Percentiles rank a stretch among this genome's conserved stretches.
Conservation (phyloP, 208 protist genomes). For the Porcisia hertigi region DNA sequence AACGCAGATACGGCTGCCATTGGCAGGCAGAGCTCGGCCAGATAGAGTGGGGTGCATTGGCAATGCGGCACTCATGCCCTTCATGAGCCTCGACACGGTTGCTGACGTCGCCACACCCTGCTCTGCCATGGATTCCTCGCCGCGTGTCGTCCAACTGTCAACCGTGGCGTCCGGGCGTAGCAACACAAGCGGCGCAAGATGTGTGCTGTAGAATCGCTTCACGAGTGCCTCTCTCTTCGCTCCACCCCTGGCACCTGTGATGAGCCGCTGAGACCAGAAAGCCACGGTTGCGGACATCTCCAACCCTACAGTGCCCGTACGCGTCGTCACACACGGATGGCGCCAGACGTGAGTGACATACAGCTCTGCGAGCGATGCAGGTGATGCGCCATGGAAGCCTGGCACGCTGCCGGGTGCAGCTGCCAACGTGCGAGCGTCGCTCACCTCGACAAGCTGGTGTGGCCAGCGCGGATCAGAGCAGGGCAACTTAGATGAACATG, state of each 20-base stretch:
- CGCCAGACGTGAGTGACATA: slow-evolving; percentile 21
- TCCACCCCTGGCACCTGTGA: neutral
- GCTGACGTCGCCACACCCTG: neutral
- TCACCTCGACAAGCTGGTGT: slow-evolving; percentile 27
- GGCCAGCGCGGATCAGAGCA: slow-evolving; percentile 16
- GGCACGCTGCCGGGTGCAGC: neutral
- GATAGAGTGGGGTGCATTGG: neutral
- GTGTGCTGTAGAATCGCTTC: neutral
- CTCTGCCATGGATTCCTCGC: neutral
- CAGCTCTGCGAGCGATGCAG: slow-evolving; percentile 6
- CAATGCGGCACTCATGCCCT: slow-evolving; percentile 3
- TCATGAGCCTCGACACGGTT: neutral
- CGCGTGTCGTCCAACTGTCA: neutral
- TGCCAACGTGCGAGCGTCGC: neutral
- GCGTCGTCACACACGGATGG: slow-evolving; percentile 24
- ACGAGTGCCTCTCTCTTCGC: neutral
- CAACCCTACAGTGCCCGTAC: slow-evolving; percentile 14
- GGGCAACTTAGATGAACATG: neutral
- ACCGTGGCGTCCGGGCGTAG: neutral
- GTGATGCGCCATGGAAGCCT: neutral
- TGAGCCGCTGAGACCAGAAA: slow-evolving; percentile 1
- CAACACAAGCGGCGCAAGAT: slow-evolving; percentile 9
- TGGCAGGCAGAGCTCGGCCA: neutral
- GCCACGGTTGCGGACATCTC: slow-evolving; percentile 1
- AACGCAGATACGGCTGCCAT: neutral